phyloP scores from a whole-genome alignment of 768 basidiomycete species.

The Podaxis sp. region DNA sequence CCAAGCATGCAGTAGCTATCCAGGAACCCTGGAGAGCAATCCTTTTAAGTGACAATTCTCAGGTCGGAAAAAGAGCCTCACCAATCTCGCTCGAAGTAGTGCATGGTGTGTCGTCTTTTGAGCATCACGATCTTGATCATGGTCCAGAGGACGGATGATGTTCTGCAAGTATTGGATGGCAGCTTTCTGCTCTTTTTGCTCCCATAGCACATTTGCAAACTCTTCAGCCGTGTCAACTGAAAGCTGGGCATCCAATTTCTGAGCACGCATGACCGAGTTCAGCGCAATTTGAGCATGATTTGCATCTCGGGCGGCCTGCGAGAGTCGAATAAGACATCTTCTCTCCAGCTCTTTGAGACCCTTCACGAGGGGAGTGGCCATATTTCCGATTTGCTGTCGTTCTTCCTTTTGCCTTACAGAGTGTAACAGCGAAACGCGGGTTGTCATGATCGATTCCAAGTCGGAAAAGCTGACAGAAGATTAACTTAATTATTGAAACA shows the following conservation, averaged over 20 bases:
- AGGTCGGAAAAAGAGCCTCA: slow-evolving; percentile 31
- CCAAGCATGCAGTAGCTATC: slow-evolving; percentile 84
- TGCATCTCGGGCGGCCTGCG: slow-evolving; percentile 65
- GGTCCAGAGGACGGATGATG: slow-evolving; percentile 21
- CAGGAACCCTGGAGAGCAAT: slow-evolving; percentile 70
- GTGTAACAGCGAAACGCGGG: slow-evolving; percentile 77
- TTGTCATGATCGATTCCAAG: slow-evolving; percentile 78
- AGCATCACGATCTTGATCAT: slow-evolving; percentile 7
- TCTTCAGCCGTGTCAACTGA: slow-evolving; percentile 67
- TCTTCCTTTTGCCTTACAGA: slow-evolving; percentile 70
- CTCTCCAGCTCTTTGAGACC: slow-evolving; percentile 63
- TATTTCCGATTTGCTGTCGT: slow-evolving; percentile 72
- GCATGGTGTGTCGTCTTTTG: slow-evolving; percentile 30
- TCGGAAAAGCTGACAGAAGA: slow-evolving; percentile 59
- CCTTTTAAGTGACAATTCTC: neutral
- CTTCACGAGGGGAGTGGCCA: slow-evolving; percentile 53
- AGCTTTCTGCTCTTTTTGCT: slow-evolving; percentile 78
- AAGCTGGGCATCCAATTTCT: slow-evolving; percentile 49
- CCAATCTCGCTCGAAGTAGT: slow-evolving; percentile 61
- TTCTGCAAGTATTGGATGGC: slow-evolving; percentile 74
- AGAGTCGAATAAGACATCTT: slow-evolving; percentile 68
- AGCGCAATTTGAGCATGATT: slow-evolving; percentile 79
- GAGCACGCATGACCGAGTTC: slow-evolving; percentile 80
- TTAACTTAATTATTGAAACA: slow-evolving; percentile 1
- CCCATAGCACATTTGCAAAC: slow-evolving; percentile 89